Percentiles rank a stretch among this genome's conserved stretches.
Conservation (phyloP, 2,329 filamentous ascomycete genomes). For the Aspergillus transmontanensis region DNA sequence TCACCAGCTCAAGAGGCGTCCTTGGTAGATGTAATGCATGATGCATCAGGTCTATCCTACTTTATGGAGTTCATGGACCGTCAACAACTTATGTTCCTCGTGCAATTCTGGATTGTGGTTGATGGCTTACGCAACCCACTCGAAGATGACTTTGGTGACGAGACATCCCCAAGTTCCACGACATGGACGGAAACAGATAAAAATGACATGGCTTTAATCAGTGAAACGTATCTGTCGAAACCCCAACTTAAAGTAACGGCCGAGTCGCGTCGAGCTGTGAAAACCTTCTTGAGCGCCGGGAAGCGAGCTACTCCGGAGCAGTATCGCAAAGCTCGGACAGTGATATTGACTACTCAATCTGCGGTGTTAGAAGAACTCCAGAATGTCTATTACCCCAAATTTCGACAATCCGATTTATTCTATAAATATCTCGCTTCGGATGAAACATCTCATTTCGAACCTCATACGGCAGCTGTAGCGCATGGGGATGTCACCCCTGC, state of each 20-base stretch:
- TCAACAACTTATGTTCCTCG: slow-evolving; percentile 78
- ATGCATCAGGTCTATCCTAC: slow-evolving; percentile 88
- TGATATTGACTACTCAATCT: slow-evolving; percentile 81
- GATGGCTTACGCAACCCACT: slow-evolving; percentile 94
- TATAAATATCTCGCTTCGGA: slow-evolving; percentile 95
- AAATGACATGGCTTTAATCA: slow-evolving; percentile 85
- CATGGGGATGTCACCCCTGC: slow-evolving; percentile 21
- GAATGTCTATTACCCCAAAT: slow-evolving; percentile 75
- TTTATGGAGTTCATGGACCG: slow-evolving; percentile 99
- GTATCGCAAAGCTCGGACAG: slow-evolving; percentile 79
- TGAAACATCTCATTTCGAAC: slow-evolving; percentile 53
- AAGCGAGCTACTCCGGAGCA: slow-evolving; percentile 75
- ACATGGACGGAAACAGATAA: slow-evolving; percentile 84
- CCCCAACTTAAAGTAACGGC: slow-evolving; percentile 78
- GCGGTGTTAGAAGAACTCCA: slow-evolving; percentile 83
- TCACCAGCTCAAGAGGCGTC: slow-evolving; percentile 74
- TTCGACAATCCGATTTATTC: slow-evolving; percentile 90
- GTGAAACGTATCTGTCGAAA: slow-evolving; percentile 82
- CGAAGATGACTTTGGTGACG: slow-evolving; percentile 80
- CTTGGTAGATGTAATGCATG: slow-evolving; percentile 82
- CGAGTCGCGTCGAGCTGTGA: slow-evolving; percentile 69
- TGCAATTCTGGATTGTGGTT: slow-evolving; percentile 98
- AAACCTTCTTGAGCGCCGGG: slow-evolving; percentile 76
- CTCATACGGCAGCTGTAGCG: slow-evolving; percentile 23
- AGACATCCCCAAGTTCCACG: slow-evolving; percentile 61